These are phyloP conservation scores for Aspergillus aculeatus DNA, from an alignment of 2,329 filamentous ascomycete species.

Conservation along the genomic window DNA sequence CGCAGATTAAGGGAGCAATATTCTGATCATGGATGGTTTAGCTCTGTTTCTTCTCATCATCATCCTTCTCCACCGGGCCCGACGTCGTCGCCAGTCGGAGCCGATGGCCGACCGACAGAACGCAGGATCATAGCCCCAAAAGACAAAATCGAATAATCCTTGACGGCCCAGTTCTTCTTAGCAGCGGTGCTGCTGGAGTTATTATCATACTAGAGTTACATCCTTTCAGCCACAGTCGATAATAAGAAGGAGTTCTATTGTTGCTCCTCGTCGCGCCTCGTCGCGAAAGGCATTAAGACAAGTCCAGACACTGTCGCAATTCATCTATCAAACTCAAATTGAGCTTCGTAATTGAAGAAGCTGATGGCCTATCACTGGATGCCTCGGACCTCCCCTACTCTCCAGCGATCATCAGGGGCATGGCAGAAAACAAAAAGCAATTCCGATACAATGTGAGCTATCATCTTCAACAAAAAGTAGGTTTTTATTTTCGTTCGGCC, in stretches of 20 bases:
- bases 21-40: not conserved
- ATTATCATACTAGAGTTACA: not conserved
- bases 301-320: not conserved
- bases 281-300: not conserved
- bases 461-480: not conserved
- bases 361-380: not conserved
- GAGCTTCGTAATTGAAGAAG: not conserved
- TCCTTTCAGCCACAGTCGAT: not conserved
- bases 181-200: not conserved
- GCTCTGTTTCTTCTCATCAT: not conserved
- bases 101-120: slow-evolving; percentile 5
- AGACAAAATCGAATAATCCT: not conserved
- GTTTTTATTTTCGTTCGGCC: not conserved
- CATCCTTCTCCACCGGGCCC: not conserved
- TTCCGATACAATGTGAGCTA: not conserved
- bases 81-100: not conserved
- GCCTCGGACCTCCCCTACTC: not conserved
- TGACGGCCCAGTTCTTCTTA: not conserved
- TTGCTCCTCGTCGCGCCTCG: not conserved
- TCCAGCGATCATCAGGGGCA: not conserved
- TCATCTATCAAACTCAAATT: not conserved
- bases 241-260: not conserved
- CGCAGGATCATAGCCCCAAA: not conserved
- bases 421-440: not conserved
- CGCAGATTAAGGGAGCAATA: not conserved